Conservation (phyloP, 2,329 filamentous ascomycete species). For the Penicillium sp. region DNA sequence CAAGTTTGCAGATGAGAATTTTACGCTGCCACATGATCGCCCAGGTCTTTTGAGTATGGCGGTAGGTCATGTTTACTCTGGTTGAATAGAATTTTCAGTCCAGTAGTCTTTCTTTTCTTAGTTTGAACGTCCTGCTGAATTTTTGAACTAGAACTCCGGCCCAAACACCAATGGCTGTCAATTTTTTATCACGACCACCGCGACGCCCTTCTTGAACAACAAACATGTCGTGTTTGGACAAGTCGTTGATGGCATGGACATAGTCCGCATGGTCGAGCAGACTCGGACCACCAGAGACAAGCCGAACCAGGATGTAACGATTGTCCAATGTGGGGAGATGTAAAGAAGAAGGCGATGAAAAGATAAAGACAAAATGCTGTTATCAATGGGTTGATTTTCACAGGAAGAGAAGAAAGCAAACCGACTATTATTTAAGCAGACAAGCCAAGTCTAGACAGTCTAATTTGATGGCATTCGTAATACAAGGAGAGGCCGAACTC, state of each 20-base stretch:
- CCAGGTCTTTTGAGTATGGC: slow-evolving; percentile 92
- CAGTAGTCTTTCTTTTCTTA: background rate
- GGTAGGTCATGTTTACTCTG: slow-evolving; percentile 58
- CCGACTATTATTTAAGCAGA: background rate
- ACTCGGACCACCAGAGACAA: slow-evolving; percentile 85
- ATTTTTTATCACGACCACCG: slow-evolving; percentile 94
- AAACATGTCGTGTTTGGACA: slow-evolving; percentile 97
- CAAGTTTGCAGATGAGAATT: slow-evolving; percentile 90
- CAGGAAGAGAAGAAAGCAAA: background rate
- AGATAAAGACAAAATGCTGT: background rate
- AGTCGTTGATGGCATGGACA: slow-evolving; percentile 87
- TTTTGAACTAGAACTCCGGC: slow-evolving; percentile 74
- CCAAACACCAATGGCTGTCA: slow-evolving; percentile 93
- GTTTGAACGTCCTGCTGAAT: background rate
- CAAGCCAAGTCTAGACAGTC: background rate
- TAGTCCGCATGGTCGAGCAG: slow-evolving; percentile 90
- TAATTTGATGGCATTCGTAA: background rate
- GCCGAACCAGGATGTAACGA: slow-evolving; percentile 81
- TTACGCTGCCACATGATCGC: slow-evolving; percentile 75
- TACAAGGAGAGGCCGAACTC: background rate
- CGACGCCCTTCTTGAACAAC: slow-evolving; percentile 84
- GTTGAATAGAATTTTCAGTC: background rate
- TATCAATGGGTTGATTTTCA: background rate
- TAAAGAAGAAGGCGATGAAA: slow-evolving; percentile 46
- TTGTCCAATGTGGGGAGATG: slow-evolving; percentile 94